Evolutionary conservation across 1,284 basidiomycete species (phyloP).

Genomic region (Mycena sp.): DNA sequence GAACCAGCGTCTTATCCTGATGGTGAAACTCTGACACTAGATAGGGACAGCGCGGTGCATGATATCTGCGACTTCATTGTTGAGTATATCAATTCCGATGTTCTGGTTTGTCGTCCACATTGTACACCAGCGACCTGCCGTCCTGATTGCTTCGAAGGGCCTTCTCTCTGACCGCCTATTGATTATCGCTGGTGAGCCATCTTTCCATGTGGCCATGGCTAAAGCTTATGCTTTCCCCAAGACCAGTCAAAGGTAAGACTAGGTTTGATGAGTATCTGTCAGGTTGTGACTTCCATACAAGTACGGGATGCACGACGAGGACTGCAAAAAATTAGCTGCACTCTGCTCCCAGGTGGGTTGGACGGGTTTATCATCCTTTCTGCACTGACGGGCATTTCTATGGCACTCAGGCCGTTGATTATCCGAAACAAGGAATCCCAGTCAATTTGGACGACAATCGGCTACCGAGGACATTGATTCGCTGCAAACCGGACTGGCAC

Average conservation of each 20-base stretch:
- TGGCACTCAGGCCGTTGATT: constrained; percentile 68
- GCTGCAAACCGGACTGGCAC: constrained; percentile 79
- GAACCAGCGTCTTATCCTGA: constrained; percentile 64
- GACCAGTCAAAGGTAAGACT: constrained; percentile 71
- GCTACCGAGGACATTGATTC: constrained; percentile 62
- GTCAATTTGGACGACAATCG: constrained; percentile 58
- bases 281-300: constrained; percentile 39
- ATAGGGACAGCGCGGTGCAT: constrained; percentile 67
- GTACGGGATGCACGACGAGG: constrained; percentile 71
- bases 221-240: constrained; percentile 32
- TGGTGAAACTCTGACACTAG: constrained; percentile 52
- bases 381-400: too few species aligned
- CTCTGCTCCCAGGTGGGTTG: constrained; percentile 61
- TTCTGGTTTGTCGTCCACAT: constrained; percentile 58
- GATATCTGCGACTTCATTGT: constrained; percentile 87
- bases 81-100: constrained; percentile 84
- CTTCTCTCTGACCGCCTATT: constrained; percentile 75
- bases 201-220: background rate
- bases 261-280: background rate
- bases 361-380: constrained; percentile 31
- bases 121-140: background rate
- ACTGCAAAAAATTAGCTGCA: constrained; percentile 71
- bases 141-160: constrained; percentile 54
- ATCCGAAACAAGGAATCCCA: constrained; percentile 74
- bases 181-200: constrained; percentile 70